Conservation (phyloP, 768 basidiomycete species). For the Psilocybe cyanescens region DNA sequence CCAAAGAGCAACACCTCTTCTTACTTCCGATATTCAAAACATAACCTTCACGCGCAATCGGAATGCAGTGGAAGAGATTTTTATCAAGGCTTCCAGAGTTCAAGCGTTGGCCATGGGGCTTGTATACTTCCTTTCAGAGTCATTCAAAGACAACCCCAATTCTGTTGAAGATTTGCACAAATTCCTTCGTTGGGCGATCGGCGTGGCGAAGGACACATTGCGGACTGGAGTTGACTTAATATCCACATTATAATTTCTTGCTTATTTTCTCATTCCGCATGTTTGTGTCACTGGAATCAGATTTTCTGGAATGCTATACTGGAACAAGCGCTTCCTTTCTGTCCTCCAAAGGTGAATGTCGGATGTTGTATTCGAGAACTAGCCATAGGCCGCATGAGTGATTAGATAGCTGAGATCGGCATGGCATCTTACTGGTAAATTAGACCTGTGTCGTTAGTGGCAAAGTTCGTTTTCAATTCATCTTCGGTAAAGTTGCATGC, state of each 20-base stretch:
- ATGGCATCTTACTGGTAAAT: slow-evolving; percentile 61
- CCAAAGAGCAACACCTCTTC: slow-evolving; percentile 72
- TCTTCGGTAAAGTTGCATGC: slow-evolving; percentile 89
- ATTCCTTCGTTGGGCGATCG: slow-evolving; percentile 68
- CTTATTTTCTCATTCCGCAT: background rate
- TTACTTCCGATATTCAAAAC: slow-evolving; percentile 40
- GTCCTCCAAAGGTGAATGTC: slow-evolving; percentile 80
- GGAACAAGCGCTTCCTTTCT: slow-evolving; percentile 68
- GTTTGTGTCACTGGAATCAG: slow-evolving; percentile 8
- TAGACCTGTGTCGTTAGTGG: slow-evolving; percentile 49
- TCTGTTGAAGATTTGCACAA: slow-evolving; percentile 38
- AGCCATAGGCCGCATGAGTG: background rate
- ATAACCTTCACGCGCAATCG: slow-evolving; percentile 54
- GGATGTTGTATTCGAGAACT: slow-evolving; percentile 78
- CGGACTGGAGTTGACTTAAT: slow-evolving; percentile 64
- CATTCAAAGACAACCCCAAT: slow-evolving; percentile 35
- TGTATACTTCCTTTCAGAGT: slow-evolving; percentile 64
- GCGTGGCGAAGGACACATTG: slow-evolving; percentile 71
- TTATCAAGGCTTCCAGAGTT: slow-evolving; percentile 72
- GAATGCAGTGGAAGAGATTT: slow-evolving; percentile 72
- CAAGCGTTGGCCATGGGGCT: slow-evolving; percentile 75
- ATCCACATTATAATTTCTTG: slow-evolving; percentile 28
- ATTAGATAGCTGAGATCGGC: background rate
- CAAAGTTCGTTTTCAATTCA: slow-evolving; percentile 64
- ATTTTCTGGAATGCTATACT: slow-evolving; percentile 71